Base-by-base conservation (phyloP, 352 stramenopile species). In the Halophytophthora polymorphica region DNA sequence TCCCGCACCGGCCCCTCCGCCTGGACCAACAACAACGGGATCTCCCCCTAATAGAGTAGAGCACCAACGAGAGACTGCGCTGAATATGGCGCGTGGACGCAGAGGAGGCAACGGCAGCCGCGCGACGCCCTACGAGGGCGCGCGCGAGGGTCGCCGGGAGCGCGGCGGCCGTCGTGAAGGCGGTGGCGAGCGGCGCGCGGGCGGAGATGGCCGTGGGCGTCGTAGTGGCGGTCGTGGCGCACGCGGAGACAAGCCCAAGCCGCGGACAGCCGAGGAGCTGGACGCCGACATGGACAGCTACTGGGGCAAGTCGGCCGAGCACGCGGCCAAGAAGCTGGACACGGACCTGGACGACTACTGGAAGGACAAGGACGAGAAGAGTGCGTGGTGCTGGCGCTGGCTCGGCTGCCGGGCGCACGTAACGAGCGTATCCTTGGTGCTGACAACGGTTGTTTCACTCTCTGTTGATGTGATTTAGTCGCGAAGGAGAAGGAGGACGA, bases 291-390 rank as follows among this genome's bases (percentile, higher is more conserved):
- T 93, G 83, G 83, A 93, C 72, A 82, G 51, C 23, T 93, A 93
- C 73, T 93, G 83, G 83, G 79, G 78, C 45, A 93, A 93, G 65
- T 91, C 80, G 48, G 68, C 76, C 55, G 83, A 93, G 62, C 83
- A 93, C 57, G 83, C 83, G 19, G 36, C 72, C 45, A 93, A 93
- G 75, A 90, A 89, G 62, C 56, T 93, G 23, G 83, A 93, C 54
- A 69, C 45, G 36, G 83, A 93, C 64, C 89, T 93, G 83, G 80
- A 93, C 59, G 73, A 90, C 57, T 93, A 93, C 71, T 93, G 83
- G 83, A 93, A 93, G 78, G 78, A 56, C 35, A 93, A 93, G 69
- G 73, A 77, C 38, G 68, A 73, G 6, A 56, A 48, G 40, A 37
- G 71, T 81, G 46, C 4, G 61, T 73, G 39, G n/a, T n/a, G n/a